A percentile compares a stretch with the other conserved stretches of the same genome.
Conservation (phyloP, 2,329 filamentous ascomycete genomes). For the Fusarium pseudonygamai region DNA sequence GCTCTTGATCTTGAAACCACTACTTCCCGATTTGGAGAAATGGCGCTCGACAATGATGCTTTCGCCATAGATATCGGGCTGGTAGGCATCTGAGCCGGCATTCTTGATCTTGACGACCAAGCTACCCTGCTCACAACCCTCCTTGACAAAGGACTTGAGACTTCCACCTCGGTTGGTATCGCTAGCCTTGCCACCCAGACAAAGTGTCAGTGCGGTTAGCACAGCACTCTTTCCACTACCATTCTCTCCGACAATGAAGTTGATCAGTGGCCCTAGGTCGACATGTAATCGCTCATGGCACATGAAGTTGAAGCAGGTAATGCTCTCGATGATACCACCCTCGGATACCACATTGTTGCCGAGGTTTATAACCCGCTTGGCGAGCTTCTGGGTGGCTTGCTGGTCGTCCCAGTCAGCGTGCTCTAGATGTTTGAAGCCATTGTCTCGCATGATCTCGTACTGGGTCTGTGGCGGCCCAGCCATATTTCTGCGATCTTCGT, state of each 20-base stretch:
- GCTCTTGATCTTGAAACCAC: conserved; percentile 88
- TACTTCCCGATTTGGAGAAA: conserved; percentile 78
- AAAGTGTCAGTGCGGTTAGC: conserved; percentile 90
- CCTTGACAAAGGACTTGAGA: conserved; percentile 90
- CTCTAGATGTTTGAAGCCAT: conserved; percentile 65
- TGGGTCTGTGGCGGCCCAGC: conserved; percentile 62
- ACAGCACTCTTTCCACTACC: conserved; percentile 98
- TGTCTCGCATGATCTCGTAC: conserved; percentile 70
- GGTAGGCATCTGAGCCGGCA: conserved; percentile 83
- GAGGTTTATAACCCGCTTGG: conserved; percentile 57
- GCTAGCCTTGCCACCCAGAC: conserved; percentile 93
- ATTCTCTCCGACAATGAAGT: conserved; percentile 98
- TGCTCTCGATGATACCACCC: conserved; percentile 86
- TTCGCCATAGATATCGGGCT: conserved; percentile 82
- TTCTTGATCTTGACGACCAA: conserved; percentile 93
- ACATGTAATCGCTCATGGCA: conserved; percentile 86
- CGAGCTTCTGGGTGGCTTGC: conserved; percentile 71
- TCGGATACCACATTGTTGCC: conserved; percentile 80
- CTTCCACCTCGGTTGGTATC: conserved; percentile 92
- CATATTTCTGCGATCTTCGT: conserved; percentile 33
- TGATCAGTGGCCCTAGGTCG: conserved; percentile 90
- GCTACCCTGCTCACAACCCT: conserved; percentile 79
- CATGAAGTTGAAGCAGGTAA: conserved; percentile 95
- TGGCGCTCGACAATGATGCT: conserved; percentile 91
- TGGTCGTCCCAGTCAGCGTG: conserved; percentile 68